These are phyloP conservation scores for Saccharomyces hybrid DNA, from an alignment of 1,139 yeast species.

Conservation along the genomic window DNA sequence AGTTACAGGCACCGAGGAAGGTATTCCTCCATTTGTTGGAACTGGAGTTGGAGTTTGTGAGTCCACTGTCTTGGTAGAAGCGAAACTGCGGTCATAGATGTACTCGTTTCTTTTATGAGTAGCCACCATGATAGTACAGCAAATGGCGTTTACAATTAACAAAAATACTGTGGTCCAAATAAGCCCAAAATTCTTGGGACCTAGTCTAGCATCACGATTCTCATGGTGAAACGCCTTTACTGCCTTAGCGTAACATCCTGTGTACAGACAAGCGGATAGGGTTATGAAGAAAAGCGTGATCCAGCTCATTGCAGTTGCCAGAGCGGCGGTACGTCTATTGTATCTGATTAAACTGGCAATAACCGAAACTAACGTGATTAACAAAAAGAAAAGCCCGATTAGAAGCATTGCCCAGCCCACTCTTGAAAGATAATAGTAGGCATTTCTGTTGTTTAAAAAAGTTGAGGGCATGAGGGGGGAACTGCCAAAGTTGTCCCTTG, in stretches of 20 bases:
- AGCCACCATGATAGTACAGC: background rate
- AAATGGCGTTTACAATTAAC: constrained; percentile 31
- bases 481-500: constrained; percentile 56
- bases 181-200: constrained; percentile 51
- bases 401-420: constrained; percentile 59
- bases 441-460: constrained; percentile 38
- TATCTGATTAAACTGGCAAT: background rate
- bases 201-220: constrained; percentile 43
- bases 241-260: constrained; percentile 58
- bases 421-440: constrained; percentile 54
- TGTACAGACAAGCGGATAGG: constrained; percentile 49
- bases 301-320: constrained; percentile 33
- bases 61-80: background rate
- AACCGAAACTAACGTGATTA: constrained; percentile 28
- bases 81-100: background rate
- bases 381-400: constrained; percentile 47
- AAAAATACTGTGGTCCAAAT: constrained; percentile 53
- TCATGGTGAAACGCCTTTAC: constrained; percentile 43
- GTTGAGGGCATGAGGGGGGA: constrained; percentile 41
- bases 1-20: background rate
- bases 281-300: constrained; percentile 45
- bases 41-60: constrained; percentile 4
- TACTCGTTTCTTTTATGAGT: background rate
- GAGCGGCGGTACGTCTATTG: constrained; percentile 23
- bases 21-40: background rate